These are phyloP conservation scores for Neurospora sp. DNA, from an alignment of 495 filamentous ascomycete genomes.

Conservation along the genomic window DNA sequence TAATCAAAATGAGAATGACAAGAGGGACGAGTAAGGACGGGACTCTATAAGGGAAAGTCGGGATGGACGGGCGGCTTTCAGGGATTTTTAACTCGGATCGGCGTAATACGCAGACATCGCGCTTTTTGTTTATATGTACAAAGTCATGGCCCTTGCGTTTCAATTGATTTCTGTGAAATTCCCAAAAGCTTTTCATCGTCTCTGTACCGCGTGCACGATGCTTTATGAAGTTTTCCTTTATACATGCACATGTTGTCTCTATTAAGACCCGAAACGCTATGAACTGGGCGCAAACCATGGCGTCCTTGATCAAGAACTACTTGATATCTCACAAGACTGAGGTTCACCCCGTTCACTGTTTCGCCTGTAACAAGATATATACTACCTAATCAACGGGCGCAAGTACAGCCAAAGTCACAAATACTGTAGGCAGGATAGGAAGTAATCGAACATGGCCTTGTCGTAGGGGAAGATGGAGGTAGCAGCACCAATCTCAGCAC, in stretches of 20 bases:
- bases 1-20: constrained; percentile 9
- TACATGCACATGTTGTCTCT: background rate
- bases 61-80: constrained; percentile 16
- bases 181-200: background rate
- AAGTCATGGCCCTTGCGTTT: constrained; percentile 26
- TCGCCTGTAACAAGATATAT: background rate
- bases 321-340: background rate
- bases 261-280: background rate
- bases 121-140: constrained; percentile 24
- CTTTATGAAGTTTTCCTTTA: background rate
- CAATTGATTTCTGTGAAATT: constrained; percentile 13
- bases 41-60: constrained; percentile 4
- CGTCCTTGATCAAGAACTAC: background rate
- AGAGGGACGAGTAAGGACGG: constrained; percentile 3
- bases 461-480: constrained; percentile 98
- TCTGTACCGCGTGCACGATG: background rate
- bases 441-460: constrained; percentile 93
- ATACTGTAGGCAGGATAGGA: constrained; percentile 20
- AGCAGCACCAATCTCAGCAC: constrained; percentile 88
- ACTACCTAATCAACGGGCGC: background rate
- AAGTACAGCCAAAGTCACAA: background rate
- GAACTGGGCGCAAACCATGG: background rate
- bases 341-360: background rate
- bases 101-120: constrained; percentile 18
- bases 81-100: constrained; percentile 18